Conservation (phyloP, 1,284 basidiomycete genomes). For the Leucoagaricus sp. region DNA sequence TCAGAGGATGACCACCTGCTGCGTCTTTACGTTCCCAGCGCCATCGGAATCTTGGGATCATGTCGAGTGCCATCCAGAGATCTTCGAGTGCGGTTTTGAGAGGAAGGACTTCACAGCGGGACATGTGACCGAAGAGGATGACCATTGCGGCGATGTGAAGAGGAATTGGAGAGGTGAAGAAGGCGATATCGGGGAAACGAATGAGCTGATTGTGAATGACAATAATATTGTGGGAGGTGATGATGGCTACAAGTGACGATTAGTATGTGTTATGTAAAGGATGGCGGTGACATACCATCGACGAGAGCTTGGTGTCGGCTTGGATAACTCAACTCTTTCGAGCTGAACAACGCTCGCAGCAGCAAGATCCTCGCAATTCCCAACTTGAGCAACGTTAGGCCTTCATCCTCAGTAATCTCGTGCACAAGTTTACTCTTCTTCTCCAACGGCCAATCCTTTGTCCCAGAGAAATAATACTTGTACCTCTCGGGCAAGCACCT, state of each 20-base stretch:
- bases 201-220: constrained; percentile 79
- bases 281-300: constrained; percentile 54
- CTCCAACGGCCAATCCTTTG: constrained; percentile 68
- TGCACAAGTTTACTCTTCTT: constrained; percentile 65
- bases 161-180: constrained; percentile 84
- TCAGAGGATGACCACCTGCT: constrained; percentile 76
- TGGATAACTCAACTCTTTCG: constrained; percentile 63
- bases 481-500: constrained; percentile 68
- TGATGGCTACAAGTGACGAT: constrained; percentile 53
- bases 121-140: constrained; percentile 82
- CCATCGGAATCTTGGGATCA: constrained; percentile 84
- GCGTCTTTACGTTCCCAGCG: constrained; percentile 82
- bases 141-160: constrained; percentile 87
- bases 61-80: constrained; percentile 79
- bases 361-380: constrained; percentile 78
- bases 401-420: constrained; percentile 75
- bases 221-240: constrained; percentile 82
- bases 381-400: constrained; percentile 76
- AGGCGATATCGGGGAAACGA: constrained; percentile 77
- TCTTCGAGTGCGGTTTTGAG: constrained; percentile 71
- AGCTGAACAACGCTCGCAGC: constrained; percentile 73
- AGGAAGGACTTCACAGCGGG: constrained; percentile 64
- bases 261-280: background rate
- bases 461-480: constrained; percentile 70
- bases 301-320: constrained; percentile 68